Percentiles rank a stretch among this genome's conserved stretches.
These are phyloP conservation scores for Limonium bicolor DNA, from an alignment of 148 eudicot genomes.

Conservation along the genomic window DNA sequence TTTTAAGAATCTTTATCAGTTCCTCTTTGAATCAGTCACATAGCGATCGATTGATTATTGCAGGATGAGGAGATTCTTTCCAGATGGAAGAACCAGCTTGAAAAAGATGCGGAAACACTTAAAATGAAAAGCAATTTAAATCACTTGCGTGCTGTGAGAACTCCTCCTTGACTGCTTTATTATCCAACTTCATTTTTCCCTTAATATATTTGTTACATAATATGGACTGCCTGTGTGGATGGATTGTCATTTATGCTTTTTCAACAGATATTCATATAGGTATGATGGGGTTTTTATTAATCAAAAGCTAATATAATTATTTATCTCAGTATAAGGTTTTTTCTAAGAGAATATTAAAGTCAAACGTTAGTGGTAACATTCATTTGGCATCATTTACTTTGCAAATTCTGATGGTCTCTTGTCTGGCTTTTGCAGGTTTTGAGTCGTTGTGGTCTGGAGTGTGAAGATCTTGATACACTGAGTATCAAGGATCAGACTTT, in stretches of 20 bases:
- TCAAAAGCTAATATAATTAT: too few relatives aligned
- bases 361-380: too few relatives aligned
- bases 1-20: background rate
- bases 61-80: conserved; percentile 80
- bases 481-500: conserved; percentile 58
- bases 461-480: conserved; percentile 62
- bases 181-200: too few relatives aligned
- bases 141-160: conserved; percentile 70
- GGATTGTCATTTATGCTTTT: too few relatives aligned
- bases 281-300: too few relatives aligned
- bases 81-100: conserved; percentile 88
- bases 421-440: conserved; percentile 36
- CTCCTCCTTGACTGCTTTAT: conserved; percentile 1
- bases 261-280: too few relatives aligned
- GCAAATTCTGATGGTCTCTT: conserved; percentile 3
- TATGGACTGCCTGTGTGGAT: too few relatives aligned
- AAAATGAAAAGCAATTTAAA: conserved; percentile 81
- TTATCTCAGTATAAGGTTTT: too few relatives aligned
- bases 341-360: too few relatives aligned
- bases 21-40: background rate
- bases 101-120: conserved; percentile 77
- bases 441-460: conserved; percentile 57
- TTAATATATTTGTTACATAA: too few relatives aligned
- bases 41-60: conserved; percentile 4
- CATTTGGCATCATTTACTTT: too few relatives aligned